A percentile compares a stretch with the other conserved stretches of the same genome.
These are phyloP conservation scores for Dictyostelium brefeldianum DNA, from an alignment of 78 protist species.

Conservation along the genomic window DNA sequence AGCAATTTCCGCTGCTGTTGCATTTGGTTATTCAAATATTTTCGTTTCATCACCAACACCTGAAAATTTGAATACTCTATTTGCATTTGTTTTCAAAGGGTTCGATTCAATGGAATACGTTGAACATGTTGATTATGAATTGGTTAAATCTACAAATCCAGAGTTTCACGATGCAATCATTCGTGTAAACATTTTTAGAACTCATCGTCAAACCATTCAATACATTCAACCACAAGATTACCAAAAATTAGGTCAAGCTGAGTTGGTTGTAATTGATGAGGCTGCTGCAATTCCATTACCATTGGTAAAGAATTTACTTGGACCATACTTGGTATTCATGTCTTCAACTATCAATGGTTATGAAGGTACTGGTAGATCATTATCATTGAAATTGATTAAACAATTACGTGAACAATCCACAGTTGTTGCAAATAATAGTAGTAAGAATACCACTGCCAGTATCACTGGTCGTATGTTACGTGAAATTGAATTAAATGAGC, in stretches of 20 bases:
- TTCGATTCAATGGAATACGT: conserved; percentile 94
- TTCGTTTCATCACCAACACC: conserved; percentile 99
- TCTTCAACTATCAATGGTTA: conserved; percentile 96
- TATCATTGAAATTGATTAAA: conserved; percentile 97
- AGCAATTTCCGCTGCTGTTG: conserved; percentile 95
- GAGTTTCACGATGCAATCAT: conserved; percentile 91
- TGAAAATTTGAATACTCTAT: conserved; percentile 97
- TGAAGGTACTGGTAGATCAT: conserved; percentile 99
- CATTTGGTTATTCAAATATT: conserved; percentile 97
- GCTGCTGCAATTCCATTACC: conserved; percentile 99
- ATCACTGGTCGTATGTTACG: conserved; percentile 73
- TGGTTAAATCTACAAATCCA: conserved; percentile 94
- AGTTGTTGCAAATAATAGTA: not conserved
- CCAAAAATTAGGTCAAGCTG: conserved; percentile 89
- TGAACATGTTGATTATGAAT: conserved; percentile 96
- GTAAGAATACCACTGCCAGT: not conserved
- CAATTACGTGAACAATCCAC: conserved; percentile 92
- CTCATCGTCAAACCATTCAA: conserved; percentile 98
- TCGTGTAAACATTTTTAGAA: conserved; percentile 94
- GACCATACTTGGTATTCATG: conserved; percentile 96
- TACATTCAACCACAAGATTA: conserved; percentile 94
- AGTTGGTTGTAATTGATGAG: conserved; percentile 99
- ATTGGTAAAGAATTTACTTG: conserved; percentile 92
- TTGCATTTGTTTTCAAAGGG: conserved; percentile 97
- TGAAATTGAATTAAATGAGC: conserved; percentile 96